Conservation (phyloP, 192 early-diverging fungal genomes). For the Gonapodya sp. region DNA sequence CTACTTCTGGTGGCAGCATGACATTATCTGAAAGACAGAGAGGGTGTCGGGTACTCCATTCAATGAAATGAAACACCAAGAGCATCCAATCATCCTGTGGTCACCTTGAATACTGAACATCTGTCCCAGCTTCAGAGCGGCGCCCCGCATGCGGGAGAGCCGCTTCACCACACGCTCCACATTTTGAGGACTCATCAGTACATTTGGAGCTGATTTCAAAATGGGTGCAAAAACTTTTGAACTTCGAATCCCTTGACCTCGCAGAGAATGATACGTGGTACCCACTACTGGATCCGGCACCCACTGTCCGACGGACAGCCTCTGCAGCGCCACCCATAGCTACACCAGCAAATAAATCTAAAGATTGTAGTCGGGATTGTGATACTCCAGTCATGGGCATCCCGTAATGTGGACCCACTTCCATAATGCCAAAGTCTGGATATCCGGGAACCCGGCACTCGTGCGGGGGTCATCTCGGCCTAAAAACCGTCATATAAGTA, state of each 20-base stretch:
- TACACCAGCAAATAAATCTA: background rate
- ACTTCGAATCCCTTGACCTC: background rate
- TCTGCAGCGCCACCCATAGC: background rate
- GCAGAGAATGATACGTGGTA: background rate
- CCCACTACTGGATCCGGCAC: background rate
- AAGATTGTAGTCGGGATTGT: background rate
- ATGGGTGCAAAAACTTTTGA: background rate
- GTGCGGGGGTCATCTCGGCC: background rate
- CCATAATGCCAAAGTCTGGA: background rate
- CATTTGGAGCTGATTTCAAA: background rate
- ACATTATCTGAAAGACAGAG: conserved; percentile 31
- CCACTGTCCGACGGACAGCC: background rate
- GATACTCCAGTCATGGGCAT: background rate
- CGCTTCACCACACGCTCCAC: conserved; percentile 78
- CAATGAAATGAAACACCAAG: background rate
- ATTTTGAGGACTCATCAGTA: conserved; percentile 64
- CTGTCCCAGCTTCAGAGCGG: conserved; percentile 93
- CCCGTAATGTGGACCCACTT: background rate
- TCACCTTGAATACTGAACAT: conserved; percentile 93
- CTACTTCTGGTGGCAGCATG: conserved; percentile 68
- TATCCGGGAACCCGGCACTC: background rate
- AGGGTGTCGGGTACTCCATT: background rate
- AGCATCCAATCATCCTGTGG: background rate
- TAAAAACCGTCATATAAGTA: no score
- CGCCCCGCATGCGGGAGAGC: conserved; percentile 87